These are phyloP conservation scores for Penicillium subrubescens DNA, from an alignment of 495 filamentous ascomycete species.

Conservation along the genomic window DNA sequence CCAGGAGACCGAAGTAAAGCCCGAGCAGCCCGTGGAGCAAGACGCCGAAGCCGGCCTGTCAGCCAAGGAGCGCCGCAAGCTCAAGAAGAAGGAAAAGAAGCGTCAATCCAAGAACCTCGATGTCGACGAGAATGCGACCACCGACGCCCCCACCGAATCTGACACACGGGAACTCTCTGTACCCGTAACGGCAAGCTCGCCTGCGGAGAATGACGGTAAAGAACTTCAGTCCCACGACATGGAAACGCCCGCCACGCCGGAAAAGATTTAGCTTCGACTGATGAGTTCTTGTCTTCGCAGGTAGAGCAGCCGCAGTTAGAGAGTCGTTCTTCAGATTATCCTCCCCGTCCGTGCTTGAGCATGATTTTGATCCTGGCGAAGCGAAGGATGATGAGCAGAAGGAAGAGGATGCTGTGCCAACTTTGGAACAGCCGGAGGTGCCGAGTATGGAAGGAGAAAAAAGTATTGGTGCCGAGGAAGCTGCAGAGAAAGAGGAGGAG, in stretches of 20 bases:
- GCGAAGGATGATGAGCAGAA: conserved; percentile 13
- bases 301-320: conserved; percentile 46
- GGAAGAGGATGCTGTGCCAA: conserved; percentile 10
- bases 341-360: conserved; percentile 40
- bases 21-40: conserved; percentile 17
- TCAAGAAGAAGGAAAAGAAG: conserved; percentile 52
- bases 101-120: conserved; percentile 37
- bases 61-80: conserved; percentile 47
- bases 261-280: conserved; percentile 51
- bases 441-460: background rate
- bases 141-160: background rate
- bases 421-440: conserved; percentile 9
- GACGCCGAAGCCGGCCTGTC: conserved; percentile 35
- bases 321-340: conserved; percentile 39
- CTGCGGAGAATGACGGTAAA: conserved; percentile 54
- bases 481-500: background rate
- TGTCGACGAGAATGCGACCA: conserved; percentile 14
- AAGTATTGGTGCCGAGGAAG: background rate
- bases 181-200: conserved; percentile 39
- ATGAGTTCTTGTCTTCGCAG: conserved; percentile 53
- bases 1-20: conserved; percentile 16
- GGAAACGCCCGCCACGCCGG: conserved; percentile 36
- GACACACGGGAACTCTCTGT: conserved; percentile 25
- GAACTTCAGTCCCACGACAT: conserved; percentile 52
- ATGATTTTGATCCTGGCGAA: conserved; percentile 27